These are phyloP conservation scores for Kwoniella sp. DNA, from an alignment of 768 basidiomycete genomes.

Conservation along the genomic window DNA sequence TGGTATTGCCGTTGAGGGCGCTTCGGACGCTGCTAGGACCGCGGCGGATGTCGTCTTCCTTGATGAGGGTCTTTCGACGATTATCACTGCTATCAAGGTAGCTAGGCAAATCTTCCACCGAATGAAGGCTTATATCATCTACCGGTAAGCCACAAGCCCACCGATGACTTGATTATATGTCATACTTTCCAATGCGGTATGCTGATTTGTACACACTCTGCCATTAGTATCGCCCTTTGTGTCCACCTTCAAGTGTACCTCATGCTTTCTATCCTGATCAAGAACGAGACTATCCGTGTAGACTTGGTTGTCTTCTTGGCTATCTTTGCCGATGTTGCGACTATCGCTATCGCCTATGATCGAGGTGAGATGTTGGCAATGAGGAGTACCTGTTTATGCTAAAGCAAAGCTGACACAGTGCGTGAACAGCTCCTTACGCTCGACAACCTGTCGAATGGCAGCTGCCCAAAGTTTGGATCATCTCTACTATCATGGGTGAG, in stretches of 20 bases:
- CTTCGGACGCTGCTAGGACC: constrained; percentile 65
- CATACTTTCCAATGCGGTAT: too few relatives aligned
- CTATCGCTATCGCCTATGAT: constrained; percentile 62
- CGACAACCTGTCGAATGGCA: constrained; percentile 61
- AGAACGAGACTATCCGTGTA: constrained; percentile 61
- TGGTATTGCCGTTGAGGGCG: constrained; percentile 66
- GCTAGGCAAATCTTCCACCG: constrained; percentile 62
- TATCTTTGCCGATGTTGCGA: constrained; percentile 60
- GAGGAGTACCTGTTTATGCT: too few relatives aligned
- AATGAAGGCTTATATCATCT: constrained; percentile 58
- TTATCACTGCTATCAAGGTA: constrained; percentile 61
- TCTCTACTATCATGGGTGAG: constrained; percentile 58
- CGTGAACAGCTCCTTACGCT: constrained; percentile 54
- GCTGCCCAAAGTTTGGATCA: constrained; percentile 61
- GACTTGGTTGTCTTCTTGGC: constrained; percentile 60
- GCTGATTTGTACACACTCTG: too few relatives aligned
- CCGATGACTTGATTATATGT: too few relatives aligned
- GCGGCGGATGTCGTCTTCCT: constrained; percentile 64
- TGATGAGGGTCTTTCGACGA: constrained; percentile 59
- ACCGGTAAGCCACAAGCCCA: constrained; percentile 52
- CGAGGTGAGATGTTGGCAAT: constrained; percentile 32
- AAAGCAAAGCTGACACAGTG: too few relatives aligned
- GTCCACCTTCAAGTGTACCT: constrained; percentile 61
- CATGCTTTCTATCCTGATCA: constrained; percentile 59
- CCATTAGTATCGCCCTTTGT: constrained; percentile 59